Evolutionary conservation across 805 yeast species (phyloP).

Genomic region (Metschnikowia proteae): DNA sequence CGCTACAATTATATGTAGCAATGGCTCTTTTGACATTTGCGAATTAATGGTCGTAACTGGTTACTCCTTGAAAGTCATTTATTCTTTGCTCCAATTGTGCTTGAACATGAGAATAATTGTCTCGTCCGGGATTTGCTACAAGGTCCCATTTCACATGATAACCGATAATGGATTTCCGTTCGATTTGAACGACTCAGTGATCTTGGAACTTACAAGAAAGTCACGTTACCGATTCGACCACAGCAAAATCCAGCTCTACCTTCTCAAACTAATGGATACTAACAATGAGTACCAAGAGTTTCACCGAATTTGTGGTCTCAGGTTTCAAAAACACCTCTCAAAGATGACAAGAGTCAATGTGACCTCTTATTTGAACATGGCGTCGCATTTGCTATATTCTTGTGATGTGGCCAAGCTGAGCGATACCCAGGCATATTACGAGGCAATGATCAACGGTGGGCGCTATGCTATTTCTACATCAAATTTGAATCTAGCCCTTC

Average conservation of each 20-base stretch:
- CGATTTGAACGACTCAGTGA: conserved; percentile 26
- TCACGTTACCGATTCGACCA: conserved; percentile 40
- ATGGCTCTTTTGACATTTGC: conserved; percentile 33
- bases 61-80: conserved; percentile 29
- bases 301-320: conserved; percentile 42
- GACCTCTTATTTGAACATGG: conserved; percentile 32
- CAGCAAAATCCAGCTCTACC: conserved; percentile 33
- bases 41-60: conserved; percentile 39
- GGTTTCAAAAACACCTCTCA: conserved; percentile 27
- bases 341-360: conserved; percentile 17
- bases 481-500: conserved; percentile 39
- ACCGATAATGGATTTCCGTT: conserved; percentile 25
- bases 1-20: conserved; percentile 40
- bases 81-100: conserved; percentile 30
- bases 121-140: conserved; percentile 43
- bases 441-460: conserved; percentile 43
- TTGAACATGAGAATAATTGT: conserved; percentile 29
- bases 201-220: conserved; percentile 33
- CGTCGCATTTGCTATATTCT: conserved; percentile 38
- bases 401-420: conserved; percentile 28
- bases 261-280: conserved; percentile 25
- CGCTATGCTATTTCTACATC: conserved; percentile 41
- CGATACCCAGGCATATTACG: conserved; percentile 36
- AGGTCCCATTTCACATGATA: conserved; percentile 43
- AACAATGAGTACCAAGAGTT: conserved; percentile 25